Base-by-base conservation (phyloP, 2,329 filamentous ascomycete genomes). In the Xylaria arbuscula region DNA sequence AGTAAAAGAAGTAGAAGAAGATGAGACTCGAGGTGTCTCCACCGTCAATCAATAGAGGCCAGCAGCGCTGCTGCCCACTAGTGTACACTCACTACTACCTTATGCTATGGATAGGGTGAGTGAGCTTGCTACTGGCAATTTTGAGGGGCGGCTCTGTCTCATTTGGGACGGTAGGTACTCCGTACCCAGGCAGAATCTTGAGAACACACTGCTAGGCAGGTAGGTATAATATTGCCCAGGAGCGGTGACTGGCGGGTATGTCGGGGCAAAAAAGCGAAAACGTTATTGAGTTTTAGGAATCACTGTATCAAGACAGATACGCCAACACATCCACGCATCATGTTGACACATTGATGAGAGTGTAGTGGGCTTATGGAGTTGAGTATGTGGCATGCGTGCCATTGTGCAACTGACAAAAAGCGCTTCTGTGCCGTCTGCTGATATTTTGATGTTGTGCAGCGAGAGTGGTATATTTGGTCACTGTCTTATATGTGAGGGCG, bases 401-500 rank as follows among this genome's bases (percentile, higher is more conserved):
- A 51, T n/a, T 28, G 55, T 28, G 15, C 11, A 42, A 28, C 17
- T n/a, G 22, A 19, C 13, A 5, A 54, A 55, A 38, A 48, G 55
- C 45, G 45, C 10, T 9, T 42, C 32, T 9, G 22, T 13, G 64
- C 54, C 55, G 40, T 47, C 50, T 55, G 19, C 34, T 51, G 19
- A 13, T 13, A 28, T 24, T 45, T 42, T 32, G 11, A 9, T 22
- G 32, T 22, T 50, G 32, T 50, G 22, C 48, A 22, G 47, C 42
- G 34, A 38, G 24, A 67, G 64, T 57, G 56, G 40, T 55, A 36
- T 51, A 53, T 64, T 64, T 65, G 63, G 58, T 54, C 17, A 57
- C 53, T 69, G 67, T 64, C 61, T 66, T 62, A 45, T 57, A 42
- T 54, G 28, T 36, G 13, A 59, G 40, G 53, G 45, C 55, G 45